phyloP scores from a whole-genome alignment of 2,329 filamentous ascomycete genomes.

The Monosporascus ibericus region DNA sequence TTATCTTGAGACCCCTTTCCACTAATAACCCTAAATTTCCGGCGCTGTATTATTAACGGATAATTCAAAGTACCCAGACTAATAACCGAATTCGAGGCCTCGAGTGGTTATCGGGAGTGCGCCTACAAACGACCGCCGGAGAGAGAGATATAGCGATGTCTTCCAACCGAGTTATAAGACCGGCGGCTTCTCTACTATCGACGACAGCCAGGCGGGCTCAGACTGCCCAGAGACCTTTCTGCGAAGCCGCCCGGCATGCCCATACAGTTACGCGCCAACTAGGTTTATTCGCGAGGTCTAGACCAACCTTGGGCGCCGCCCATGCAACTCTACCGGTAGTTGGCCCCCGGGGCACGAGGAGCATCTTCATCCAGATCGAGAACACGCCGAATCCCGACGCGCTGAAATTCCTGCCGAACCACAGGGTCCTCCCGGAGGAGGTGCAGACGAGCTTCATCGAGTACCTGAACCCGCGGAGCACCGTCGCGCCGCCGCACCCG shows the following conservation, averaged over 20 bases:
- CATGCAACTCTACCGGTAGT: neutral
- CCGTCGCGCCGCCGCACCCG: constrained; percentile 80
- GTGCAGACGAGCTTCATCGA: constrained; percentile 78
- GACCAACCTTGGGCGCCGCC: constrained; percentile 15
- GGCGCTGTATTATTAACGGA: neutral
- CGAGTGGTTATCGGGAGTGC: no score
- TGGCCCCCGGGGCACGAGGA: constrained; percentile 46
- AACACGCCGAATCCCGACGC: constrained; percentile 91
- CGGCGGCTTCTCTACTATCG: constrained; percentile 20
- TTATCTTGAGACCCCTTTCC: neutral
- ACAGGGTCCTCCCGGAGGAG: constrained; percentile 70
- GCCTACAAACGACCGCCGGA: neutral
- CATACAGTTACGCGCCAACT: constrained; percentile 21
- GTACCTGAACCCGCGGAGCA: constrained; percentile 83
- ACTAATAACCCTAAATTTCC: neutral
- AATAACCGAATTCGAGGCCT: no score
- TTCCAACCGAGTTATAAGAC: constrained; percentile 19
- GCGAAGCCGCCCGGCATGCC: constrained; percentile 21
- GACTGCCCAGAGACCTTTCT: constrained; percentile 15
- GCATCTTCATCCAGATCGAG: constrained; percentile 97
- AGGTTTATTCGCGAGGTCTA: constrained; percentile 17
- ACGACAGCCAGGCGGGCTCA: constrained; percentile 12
- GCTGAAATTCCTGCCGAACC: constrained; percentile 92
- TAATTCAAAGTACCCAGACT: no score
- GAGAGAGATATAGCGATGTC: constrained; percentile 11